A percentile compares a stretch with the other conserved stretches of the same genome.
These are phyloP conservation scores for Metschnikowia santaceciliae DNA, from an alignment of 805 yeast species.

Conservation along the genomic window DNA sequence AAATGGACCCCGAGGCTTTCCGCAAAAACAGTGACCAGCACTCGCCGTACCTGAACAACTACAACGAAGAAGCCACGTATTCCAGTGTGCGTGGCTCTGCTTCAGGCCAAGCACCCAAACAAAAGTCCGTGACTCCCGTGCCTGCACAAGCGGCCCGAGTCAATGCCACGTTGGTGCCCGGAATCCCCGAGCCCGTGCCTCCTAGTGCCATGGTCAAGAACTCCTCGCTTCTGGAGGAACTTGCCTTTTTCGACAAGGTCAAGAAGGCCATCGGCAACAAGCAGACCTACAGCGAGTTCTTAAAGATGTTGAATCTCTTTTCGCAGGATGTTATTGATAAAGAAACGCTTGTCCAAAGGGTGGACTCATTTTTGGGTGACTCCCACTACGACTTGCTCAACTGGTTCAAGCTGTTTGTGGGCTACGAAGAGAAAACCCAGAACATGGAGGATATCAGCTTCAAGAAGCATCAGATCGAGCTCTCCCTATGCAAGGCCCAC, in stretches of 20 bases:
- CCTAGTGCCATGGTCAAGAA: constrained; percentile 40
- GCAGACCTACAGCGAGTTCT: constrained; percentile 86
- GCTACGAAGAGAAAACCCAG: constrained; percentile 79
- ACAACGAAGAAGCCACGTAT: constrained; percentile 44
- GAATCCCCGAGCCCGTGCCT: constrained; percentile 78
- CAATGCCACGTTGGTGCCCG: constrained; percentile 73
- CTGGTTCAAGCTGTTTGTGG: constrained; percentile 93
- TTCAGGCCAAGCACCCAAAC: constrained; percentile 13
- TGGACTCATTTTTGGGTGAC: constrained; percentile 77
- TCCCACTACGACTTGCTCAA: constrained; percentile 70
- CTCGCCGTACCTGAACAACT: constrained; percentile 29
- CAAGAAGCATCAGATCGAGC: constrained; percentile 87
- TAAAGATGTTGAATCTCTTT: constrained; percentile 80
- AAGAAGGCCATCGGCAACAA: constrained; percentile 85
- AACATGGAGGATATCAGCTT: constrained; percentile 83
- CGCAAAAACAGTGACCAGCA: constrained; percentile 22
- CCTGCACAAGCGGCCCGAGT: constrained; percentile 27
- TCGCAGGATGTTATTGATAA: constrained; percentile 90
- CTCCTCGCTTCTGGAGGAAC: constrained; percentile 74
- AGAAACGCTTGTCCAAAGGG: constrained; percentile 74
- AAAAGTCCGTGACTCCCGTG: constrained; percentile 11
- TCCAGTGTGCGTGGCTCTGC: constrained; percentile 43
- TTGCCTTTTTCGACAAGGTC: constrained; percentile 86
- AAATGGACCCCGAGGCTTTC: constrained; percentile 7
- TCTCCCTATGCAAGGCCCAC: constrained; percentile 85